A percentile compares a stretch with the other conserved stretches of the same genome.
Conservation (phyloP, 768 basidiomycete genomes). For the Lactarius akahatsu region DNA sequence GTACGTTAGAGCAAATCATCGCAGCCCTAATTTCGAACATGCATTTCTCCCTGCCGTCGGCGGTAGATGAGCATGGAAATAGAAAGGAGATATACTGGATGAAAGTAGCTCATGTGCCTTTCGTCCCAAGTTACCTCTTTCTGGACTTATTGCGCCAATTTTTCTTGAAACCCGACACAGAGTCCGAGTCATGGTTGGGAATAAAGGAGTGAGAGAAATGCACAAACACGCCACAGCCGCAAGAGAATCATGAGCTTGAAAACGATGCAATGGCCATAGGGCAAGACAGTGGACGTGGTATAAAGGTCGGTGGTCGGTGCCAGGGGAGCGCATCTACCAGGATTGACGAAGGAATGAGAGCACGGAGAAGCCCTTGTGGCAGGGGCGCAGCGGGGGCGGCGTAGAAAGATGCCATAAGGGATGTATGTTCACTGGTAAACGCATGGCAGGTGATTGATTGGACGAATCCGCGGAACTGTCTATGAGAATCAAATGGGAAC, state of each 20-base stretch:
- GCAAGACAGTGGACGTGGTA: no score
- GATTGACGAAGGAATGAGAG: no score
- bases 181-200: not conserved
- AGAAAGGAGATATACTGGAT: constrained; percentile 41
- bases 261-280: not conserved
- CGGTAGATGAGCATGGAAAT: constrained; percentile 34
- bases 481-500: no score
- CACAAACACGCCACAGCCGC: not conserved
- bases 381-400: no score
- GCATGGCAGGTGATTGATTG: not conserved
- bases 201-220: not conserved
- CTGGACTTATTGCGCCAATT: not conserved
- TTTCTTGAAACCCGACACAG: not conserved
- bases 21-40: constrained; percentile 38
- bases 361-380: no score
- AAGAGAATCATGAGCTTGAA: not conserved
- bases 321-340: no score
- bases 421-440: not conserved
- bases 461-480: not conserved
- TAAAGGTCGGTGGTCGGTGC: not conserved
- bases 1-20: constrained; percentile 38
- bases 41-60: constrained; percentile 38
- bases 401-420: no score
- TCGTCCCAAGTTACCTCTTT: not conserved
- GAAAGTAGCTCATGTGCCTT: not conserved